A percentile compares a stretch with the other conserved stretches of the same genome.
Conservation (phyloP, 208 protist species). For the Acanthamoeba triangularis region DNA sequence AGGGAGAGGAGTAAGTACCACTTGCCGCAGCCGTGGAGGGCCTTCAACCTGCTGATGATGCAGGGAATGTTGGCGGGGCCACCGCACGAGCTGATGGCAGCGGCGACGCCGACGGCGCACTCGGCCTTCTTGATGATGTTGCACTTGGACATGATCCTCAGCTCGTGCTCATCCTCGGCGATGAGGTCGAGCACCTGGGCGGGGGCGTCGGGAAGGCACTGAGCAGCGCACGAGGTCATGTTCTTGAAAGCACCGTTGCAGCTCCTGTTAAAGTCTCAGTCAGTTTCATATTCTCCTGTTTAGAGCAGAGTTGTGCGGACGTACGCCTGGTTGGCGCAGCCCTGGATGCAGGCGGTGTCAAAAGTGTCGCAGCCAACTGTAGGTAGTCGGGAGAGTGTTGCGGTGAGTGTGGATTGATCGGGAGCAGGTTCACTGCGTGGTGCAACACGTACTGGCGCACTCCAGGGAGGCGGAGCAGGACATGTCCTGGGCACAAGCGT, state of each 20-base stretch:
- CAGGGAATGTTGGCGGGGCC: neutral
- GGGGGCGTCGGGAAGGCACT: neutral
- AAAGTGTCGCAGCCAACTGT: neutral
- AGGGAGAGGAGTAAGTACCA: neutral
- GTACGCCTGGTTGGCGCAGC: neutral
- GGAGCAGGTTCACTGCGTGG: no score
- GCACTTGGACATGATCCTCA: slow-evolving; percentile 9
- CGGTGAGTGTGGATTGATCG: no score
- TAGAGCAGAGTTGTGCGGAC: neutral
- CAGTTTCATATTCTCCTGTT: neutral
- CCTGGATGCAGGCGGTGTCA: neutral
- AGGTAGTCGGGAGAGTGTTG: no score
- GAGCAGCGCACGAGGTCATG: neutral
- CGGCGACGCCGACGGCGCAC: neutral
- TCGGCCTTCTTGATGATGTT: slow-evolving; percentile 32
- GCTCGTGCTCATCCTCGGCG: neutral
- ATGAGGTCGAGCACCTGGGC: neutral
- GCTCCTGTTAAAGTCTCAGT: neutral
- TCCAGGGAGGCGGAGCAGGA: neutral
- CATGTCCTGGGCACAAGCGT: neutral
- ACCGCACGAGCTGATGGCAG: neutral
- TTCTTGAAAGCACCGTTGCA: neutral
- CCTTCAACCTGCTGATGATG: neutral
- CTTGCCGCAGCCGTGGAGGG: neutral
- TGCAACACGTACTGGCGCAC: neutral